Evolutionary conservation across 345 rosid genomes (phyloP).

Genomic region (Anastatica hierochuntica): DNA sequence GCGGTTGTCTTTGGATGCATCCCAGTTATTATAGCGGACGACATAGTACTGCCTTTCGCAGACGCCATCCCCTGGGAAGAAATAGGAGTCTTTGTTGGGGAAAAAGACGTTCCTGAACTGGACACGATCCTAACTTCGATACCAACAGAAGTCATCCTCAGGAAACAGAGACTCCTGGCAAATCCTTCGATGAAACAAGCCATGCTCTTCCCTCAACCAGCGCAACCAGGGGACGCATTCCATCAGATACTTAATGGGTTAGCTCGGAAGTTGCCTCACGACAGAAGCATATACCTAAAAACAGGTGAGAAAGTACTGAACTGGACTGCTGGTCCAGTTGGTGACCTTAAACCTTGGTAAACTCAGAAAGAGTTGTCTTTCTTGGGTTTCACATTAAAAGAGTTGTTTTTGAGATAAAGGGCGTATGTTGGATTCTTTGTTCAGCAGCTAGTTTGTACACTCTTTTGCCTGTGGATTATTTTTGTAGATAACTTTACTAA

Average conservation of each 20-base stretch:
- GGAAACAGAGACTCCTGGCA: conserved; percentile 87
- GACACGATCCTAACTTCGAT: conserved; percentile 81
- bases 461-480: conserved; percentile 12
- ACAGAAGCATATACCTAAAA: conserved; percentile 40
- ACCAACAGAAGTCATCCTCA: conserved; percentile 59
- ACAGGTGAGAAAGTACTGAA: conserved; percentile 49
- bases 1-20: conserved; percentile 99
- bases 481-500: conserved; percentile 12
- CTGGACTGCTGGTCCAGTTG: conserved; percentile 84
- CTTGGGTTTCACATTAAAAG: too few relatives aligned
- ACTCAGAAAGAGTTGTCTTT: neutral
- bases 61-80: conserved; percentile 99
- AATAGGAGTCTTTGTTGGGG: conserved; percentile 82
- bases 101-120: conserved; percentile 70
- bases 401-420: neutral
- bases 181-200: conserved; percentile 93
- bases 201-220: conserved; percentile 93
- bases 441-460: neutral
- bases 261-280: conserved; percentile 79
- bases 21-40: conserved; percentile 93
- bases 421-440: neutral
- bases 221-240: conserved; percentile 86
- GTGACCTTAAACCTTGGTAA: conserved; percentile 91
- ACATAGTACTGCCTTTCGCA: conserved; percentile 84
- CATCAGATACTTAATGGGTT: conserved; percentile 89